A percentile compares a stretch with the other conserved stretches of the same genome.
These are phyloP conservation scores for Lactarius pseudohatsudake DNA, from an alignment of 768 basidiomycete species.

Conservation along the genomic window DNA sequence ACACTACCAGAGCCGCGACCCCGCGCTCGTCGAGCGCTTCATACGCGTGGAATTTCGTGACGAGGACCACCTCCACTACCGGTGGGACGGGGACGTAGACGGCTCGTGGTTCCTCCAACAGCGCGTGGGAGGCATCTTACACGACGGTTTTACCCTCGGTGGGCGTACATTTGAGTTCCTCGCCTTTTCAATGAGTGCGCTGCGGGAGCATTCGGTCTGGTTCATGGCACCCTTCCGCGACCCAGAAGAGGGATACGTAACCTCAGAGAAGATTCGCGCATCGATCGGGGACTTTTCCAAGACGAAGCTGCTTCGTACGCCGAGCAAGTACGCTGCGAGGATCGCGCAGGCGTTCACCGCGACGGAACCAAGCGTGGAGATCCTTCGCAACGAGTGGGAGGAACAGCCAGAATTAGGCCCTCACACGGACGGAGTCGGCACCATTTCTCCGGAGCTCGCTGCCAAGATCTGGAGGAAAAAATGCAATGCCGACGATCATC, in stretches of 20 bases:
- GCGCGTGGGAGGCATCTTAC: conserved; percentile 41
- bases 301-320: conserved; percentile 40
- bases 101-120: conserved; percentile 49
- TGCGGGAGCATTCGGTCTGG: conserved; percentile 83
- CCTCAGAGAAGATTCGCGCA: conserved; percentile 57
- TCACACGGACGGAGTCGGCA: conserved; percentile 81
- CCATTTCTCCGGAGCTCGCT: conserved; percentile 61
- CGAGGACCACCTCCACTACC: conserved; percentile 73
- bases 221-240: conserved; percentile 66
- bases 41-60: conserved; percentile 84
- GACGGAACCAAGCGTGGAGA: conserved; percentile 68
- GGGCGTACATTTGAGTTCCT: conserved; percentile 76
- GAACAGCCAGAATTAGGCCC: conserved; percentile 57
- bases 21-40: conserved; percentile 62
- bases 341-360: conserved; percentile 83
- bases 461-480: conserved; percentile 56
- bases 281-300: conserved; percentile 68
- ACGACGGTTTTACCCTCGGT: conserved; percentile 65
- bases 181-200: conserved; percentile 76
- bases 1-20: conserved; percentile 40
- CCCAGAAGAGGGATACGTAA: conserved; percentile 45
- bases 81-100: conserved; percentile 69
- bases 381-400: conserved; percentile 59
- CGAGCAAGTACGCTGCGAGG: conserved; percentile 82
- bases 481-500: too few species aligned